Evolutionary conservation across 2,329 filamentous ascomycete genomes (phyloP), one percentile per base, ranked within the genome.

Genomic region (Cercospora brassicicola): DNA sequence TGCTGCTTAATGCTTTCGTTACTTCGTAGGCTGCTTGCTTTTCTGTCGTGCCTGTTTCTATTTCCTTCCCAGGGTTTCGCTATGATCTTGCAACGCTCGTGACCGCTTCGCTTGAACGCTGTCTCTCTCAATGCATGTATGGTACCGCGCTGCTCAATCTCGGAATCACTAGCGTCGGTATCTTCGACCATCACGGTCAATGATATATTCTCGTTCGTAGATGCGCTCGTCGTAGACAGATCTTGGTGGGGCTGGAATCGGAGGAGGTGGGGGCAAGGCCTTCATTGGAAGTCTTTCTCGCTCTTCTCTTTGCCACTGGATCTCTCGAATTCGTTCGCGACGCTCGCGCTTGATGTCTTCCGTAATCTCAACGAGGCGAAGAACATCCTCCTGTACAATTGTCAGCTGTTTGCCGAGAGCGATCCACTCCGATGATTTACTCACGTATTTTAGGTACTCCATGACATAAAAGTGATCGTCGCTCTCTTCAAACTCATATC

Each of bases 381-480:
- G 86, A 57, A 98, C 92, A 73, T 97, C 93, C 77, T 96, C 92
- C 93, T 97, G 74, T 4, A 28, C 33, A 28, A 36, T 69, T 53
- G 66, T 64, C 59, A 69, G 31, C 53, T 64, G 3, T 18, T n/a
- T 48, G 45, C 20, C 15, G 7, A 9, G 28, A 20, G 36, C 8
- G 10, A 39, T 36, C 11, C 31, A 28, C 28, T n/a, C 30, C 63
- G 59, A 7, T 57, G 53, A 59, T 62, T 62, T 55, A 88, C 93
- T 86, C 84, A 97, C 94, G 77, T 95, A 93, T 81, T 86, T 84
- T 63, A 99, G 85, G 79, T 96, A 97, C 71, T 94, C 89, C 84
- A 97, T 94, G 56, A 98, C 88, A 79, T 97, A 98, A 81, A 91
- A 98, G 80, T 93, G 96, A 70, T 86, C 88, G 64, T 93, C 90